These are phyloP conservation scores for Pterocarpus macrocarpus DNA, from an alignment of 306 rosid species.

Conservation along the genomic window DNA sequence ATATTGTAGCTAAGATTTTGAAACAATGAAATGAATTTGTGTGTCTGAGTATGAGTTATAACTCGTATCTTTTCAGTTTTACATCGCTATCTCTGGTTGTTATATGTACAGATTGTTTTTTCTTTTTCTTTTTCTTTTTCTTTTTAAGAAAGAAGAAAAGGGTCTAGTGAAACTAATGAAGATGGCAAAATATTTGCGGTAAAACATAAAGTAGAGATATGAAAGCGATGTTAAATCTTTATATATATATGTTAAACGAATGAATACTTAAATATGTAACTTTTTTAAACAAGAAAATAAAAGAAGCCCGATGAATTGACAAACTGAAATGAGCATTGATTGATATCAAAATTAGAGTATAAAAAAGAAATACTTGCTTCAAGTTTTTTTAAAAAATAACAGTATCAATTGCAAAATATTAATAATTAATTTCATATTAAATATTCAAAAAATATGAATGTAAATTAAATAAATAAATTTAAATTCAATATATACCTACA, in stretches of 20 bases:
- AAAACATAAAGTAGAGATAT: conserved; percentile 2
- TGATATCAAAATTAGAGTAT: no score
- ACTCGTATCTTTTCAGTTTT: not conserved
- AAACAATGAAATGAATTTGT: conserved; percentile 2
- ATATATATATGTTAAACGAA: not conserved
- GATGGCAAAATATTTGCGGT: conserved; percentile 34
- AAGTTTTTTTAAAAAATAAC: no score
- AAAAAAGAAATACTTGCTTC: not conserved
- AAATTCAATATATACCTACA: no score
- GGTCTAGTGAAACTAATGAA: conserved; percentile 7
- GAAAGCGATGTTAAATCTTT: conserved; percentile 42
- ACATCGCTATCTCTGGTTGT: conserved; percentile 9
- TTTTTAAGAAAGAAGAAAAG: not conserved
- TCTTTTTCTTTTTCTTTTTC: no score
- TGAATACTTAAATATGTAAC: not conserved
- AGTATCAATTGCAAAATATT: no score
- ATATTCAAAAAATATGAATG: no score
- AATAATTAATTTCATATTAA: no score
- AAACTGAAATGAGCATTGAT: not conserved
- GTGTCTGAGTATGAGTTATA: not conserved
- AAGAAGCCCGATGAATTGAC: no score
- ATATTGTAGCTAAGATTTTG: not conserved
- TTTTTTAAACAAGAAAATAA: no score
- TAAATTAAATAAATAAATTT: no score
- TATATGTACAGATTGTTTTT: not conserved